Base-by-base conservation (phyloP, 2,329 filamentous ascomycete genomes). In the Fusarium sp. region DNA sequence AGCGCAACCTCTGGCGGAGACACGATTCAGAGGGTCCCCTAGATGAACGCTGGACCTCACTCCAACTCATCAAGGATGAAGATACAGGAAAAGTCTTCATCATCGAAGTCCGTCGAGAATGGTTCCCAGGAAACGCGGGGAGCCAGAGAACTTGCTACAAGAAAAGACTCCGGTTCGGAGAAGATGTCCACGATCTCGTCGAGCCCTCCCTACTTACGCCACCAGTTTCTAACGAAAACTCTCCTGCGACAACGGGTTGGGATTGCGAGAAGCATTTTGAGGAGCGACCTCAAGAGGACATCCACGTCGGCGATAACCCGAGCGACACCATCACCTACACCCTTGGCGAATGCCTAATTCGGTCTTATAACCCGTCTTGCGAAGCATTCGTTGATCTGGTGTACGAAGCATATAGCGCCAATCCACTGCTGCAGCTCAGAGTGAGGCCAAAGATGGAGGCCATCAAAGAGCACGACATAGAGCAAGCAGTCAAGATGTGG, bases 41-140 rank as follows among this genome's bases (percentile, higher is more conserved):
- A 18, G 92, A 95, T 73, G 91, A 94, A 75, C 88, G 92, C 4
- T 95, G 93, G 93, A 92, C 89, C 0, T 89, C 90, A 66, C 82
- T 95, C 5, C 87, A 87, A 5, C 83, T 95, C 2, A 87, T 89
- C 31, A 85, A 84, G 37, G 89, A 93, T 67, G 90, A 93, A 68
- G 76, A 76, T 13, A 91, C 88, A 0, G 89, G 90, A 2, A 80
- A 85, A 16, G 81, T 93, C 2, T 84, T 88, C 60, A 90, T 94
- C 20, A 81, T 93, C 1, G 93, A 95, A 80, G 89, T 88, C 34
- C 87, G 93, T 16, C 91, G 90, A 31, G 93, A 95, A 79, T 94
- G 91, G 90, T 85, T 85, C 8, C 71, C 73, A 0, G 80, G 81
- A 34, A 84, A 85, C 24, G 91, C 90, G 66, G 87, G 87, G 27